Conservation (phyloP, 768 basidiomycete genomes). For the Royoungia palumana region DNA sequence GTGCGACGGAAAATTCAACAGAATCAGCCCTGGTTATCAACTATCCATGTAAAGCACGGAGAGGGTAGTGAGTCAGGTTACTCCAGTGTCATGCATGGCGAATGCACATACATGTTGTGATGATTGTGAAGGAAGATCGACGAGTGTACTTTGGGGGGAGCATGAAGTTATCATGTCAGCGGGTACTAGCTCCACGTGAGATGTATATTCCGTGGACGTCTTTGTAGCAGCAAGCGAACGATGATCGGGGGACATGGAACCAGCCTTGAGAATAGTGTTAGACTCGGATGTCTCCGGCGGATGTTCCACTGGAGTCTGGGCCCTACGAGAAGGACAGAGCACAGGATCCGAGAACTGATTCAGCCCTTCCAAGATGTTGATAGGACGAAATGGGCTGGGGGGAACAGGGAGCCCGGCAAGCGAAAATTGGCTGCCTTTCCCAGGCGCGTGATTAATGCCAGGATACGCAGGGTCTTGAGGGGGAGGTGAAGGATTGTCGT, state of each 20-base stretch:
- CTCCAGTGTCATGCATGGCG: constrained; percentile 1
- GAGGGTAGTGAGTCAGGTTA: constrained; percentile 1
- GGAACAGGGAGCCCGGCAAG: constrained; percentile 15
- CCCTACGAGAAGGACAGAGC: neutral
- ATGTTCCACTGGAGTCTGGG: constrained; percentile 1
- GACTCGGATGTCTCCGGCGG: constrained; percentile 1
- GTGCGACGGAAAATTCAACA: neutral
- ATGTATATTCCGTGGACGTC: neutral
- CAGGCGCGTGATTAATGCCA: constrained; percentile 13
- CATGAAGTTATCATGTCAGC: constrained; percentile 6
- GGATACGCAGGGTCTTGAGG: constrained; percentile 31
- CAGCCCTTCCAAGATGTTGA: constrained; percentile 30
- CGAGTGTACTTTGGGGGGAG: constrained; percentile 10
- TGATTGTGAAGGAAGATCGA: constrained; percentile 24
- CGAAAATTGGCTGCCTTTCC: constrained; percentile 18
- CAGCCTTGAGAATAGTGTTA: constrained; percentile 20
- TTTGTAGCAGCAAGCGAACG: constrained; percentile 29
- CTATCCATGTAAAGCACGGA: constrained; percentile 4
- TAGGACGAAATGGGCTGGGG: constrained; percentile 32
- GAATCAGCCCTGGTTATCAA: neutral
- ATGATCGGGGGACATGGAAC: constrained; percentile 44
- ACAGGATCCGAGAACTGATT: constrained; percentile 14
- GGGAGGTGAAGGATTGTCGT: constrained; percentile 74
- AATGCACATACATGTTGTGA: constrained; percentile 14
- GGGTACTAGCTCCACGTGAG: constrained; percentile 1